Evolutionary conservation across 1,139 yeast species (phyloP).

Genomic region (Yamadazyma taylorii): DNA sequence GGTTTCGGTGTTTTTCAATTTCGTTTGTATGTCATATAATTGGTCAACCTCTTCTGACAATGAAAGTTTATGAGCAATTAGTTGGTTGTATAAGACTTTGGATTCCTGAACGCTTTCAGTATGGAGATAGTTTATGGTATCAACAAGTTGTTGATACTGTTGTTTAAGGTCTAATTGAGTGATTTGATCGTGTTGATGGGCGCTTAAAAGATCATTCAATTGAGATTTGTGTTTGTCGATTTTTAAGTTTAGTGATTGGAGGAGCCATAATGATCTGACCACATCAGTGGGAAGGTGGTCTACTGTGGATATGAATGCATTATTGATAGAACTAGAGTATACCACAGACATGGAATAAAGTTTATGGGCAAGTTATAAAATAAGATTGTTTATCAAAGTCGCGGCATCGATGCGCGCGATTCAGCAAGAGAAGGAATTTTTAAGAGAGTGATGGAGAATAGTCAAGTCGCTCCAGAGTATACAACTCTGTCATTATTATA

Average conservation of each 20-base stretch:
- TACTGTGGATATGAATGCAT: constrained; percentile 44
- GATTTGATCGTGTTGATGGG: constrained; percentile 4
- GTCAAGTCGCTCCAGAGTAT: too few relatives aligned
- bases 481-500: too few relatives aligned
- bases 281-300: constrained; percentile 51
- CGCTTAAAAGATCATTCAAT: constrained; percentile 18
- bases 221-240: constrained; percentile 23
- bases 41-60: constrained; percentile 33
- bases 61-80: constrained; percentile 31
- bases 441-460: too few relatives aligned
- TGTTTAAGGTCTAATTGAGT: constrained; percentile 12
- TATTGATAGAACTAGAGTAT: constrained; percentile 30
- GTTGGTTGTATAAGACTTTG: constrained; percentile 33
- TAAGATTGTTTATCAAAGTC: too few relatives aligned
- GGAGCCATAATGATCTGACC: constrained; percentile 46
- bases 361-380: too few relatives aligned
- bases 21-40: constrained; percentile 21
- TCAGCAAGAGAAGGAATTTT: too few relatives aligned
- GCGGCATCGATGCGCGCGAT: too few relatives aligned
- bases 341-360: constrained; percentile 12
- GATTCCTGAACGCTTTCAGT: constrained; percentile 38
- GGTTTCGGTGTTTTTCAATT: constrained; percentile 12
- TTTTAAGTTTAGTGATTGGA: constrained; percentile 39
- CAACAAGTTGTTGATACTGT: constrained; percentile 14
- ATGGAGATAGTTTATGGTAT: constrained; percentile 10